These are phyloP conservation scores for Pseudocercospora ulei DNA, from an alignment of 2,329 filamentous ascomycete species.

Conservation along the genomic window DNA sequence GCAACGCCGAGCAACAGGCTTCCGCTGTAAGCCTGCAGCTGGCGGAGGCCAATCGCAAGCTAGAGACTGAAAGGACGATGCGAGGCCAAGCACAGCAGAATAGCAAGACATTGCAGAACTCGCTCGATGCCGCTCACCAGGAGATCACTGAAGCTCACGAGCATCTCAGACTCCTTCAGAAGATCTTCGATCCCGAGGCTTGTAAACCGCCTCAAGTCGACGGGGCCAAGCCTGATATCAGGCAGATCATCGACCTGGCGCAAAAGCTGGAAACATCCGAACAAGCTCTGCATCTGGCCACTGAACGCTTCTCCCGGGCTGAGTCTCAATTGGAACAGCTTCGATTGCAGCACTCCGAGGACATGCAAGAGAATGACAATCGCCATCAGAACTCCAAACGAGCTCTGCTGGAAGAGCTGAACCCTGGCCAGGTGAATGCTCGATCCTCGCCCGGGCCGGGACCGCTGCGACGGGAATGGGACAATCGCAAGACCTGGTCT, in stretches of 20 bases:
- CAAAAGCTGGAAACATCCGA: slow-evolving; percentile 82
- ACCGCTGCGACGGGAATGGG: slow-evolving; percentile 54
- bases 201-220: slow-evolving; percentile 50
- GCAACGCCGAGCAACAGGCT: slow-evolving; percentile 80
- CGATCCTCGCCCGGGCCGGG: slow-evolving; percentile 67
- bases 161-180: slow-evolving; percentile 72
- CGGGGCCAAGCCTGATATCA: slow-evolving; percentile 58
- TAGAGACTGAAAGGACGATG: slow-evolving; percentile 82
- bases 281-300: slow-evolving; percentile 73
- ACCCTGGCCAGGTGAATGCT: slow-evolving; percentile 64
- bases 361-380: slow-evolving; percentile 55
- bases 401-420: slow-evolving; percentile 75
- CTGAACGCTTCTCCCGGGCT: slow-evolving; percentile 68
- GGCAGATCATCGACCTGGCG: slow-evolving; percentile 61
- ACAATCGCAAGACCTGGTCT: slow-evolving; percentile 55
- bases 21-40: slow-evolving; percentile 72
- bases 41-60: slow-evolving; percentile 75
- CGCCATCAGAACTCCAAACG: slow-evolving; percentile 57
- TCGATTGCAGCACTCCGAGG: slow-evolving; percentile 62
- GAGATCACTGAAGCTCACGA: slow-evolving; percentile 72
- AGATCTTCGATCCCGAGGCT: slow-evolving; percentile 68
- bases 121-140: slow-evolving; percentile 67
- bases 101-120: slow-evolving; percentile 66
- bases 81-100: slow-evolving; percentile 77
- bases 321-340: slow-evolving; percentile 73